Base-by-base conservation (phyloP, 1,284 basidiomycete species). In the Tausonia pullulans region DNA sequence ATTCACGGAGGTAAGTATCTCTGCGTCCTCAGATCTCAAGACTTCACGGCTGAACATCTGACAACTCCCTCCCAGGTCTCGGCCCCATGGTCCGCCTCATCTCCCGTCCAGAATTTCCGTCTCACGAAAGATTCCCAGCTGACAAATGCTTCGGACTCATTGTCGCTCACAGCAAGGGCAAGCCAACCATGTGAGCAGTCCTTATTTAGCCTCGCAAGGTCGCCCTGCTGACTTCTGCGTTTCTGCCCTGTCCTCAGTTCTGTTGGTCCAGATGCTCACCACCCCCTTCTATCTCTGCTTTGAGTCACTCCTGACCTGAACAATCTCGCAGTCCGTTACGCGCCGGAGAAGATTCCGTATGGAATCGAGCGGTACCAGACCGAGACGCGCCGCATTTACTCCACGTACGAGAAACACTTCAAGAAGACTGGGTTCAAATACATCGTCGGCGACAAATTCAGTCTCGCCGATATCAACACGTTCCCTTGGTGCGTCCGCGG, bases 371-470 rank as follows among this genome's bases (percentile, higher is more conserved):
- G 87, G 60, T 91, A 89, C 76, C 69, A 81, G 41, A 81, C 87
- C 48, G 90, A 92, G 78, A 87, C 87, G 2, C 84, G 84, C 72
- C 82, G 89, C 43, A 80, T 92, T 4, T 89, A 87, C 72, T 27
- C 27, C 27, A 27, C 27, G 27, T 27, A 27, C 27, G 27, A 27
- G 27, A 27, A 27, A 27, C 27, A 27, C 27, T 27, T 27, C 27
- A 27, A 27, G 27, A 27, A 27, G 27, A 27, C 27, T 27, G 27
- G 27, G 27, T 27, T 27, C 13, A 59, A 67, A 10, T 67, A 59
- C 48, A 50, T 27, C 27, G 27, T 27, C 27, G 27, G 27, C 27
- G 27, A 27, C 27, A 27, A 27, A 2, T 27, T 27, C 27, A 27
- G 27, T 27, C 27, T 27, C 27, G 27, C 61, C 16, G 65, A 66